phyloP scores from a whole-genome alignment of 2,329 filamentous ascomycete genomes.

The Exophiala aquamarina region DNA sequence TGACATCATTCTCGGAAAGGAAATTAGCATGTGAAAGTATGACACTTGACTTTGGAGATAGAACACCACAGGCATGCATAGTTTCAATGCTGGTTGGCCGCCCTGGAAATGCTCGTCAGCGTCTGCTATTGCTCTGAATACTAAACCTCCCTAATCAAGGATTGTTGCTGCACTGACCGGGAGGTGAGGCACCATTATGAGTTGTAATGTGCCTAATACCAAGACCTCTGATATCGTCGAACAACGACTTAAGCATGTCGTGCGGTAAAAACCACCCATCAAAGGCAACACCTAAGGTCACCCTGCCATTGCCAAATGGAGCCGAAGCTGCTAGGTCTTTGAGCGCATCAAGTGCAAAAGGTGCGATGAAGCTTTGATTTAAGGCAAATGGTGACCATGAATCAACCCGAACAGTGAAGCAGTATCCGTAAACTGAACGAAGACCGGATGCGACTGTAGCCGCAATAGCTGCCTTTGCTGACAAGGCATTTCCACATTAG shows the following conservation, averaged over 20 bases:
- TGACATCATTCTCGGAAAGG: slow-evolving; percentile 25
- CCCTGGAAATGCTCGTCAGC: neutral
- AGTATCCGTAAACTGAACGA: slow-evolving; percentile 32
- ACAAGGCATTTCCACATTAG: neutral
- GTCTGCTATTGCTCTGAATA: too few species aligned
- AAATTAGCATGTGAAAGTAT: slow-evolving; percentile 43
- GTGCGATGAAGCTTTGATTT: slow-evolving; percentile 12
- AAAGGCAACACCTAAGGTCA: slow-evolving; percentile 31
- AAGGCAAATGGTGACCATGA: slow-evolving; percentile 22
- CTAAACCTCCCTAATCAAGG: too few species aligned
- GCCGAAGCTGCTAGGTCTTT: slow-evolving; percentile 16
- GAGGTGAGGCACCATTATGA: slow-evolving; percentile 16
- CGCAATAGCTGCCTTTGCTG: slow-evolving; percentile 25
- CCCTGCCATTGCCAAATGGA: slow-evolving; percentile 31
- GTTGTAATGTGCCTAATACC: slow-evolving; percentile 29
- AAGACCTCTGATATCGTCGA: slow-evolving; percentile 15
- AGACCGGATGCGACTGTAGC: slow-evolving; percentile 31
- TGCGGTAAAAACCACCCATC: slow-evolving; percentile 18
- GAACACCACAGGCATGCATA: slow-evolving; percentile 35
- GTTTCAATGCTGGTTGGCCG: neutral
- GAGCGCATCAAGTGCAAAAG: slow-evolving; percentile 28
- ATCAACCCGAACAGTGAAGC: slow-evolving; percentile 23
- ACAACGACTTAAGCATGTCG: slow-evolving; percentile 27
- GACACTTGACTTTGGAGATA: slow-evolving; percentile 34
- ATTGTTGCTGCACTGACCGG: neutral